Base-by-base conservation (phyloP, 345 rosid species). In the Euphorbia peplus region DNA sequence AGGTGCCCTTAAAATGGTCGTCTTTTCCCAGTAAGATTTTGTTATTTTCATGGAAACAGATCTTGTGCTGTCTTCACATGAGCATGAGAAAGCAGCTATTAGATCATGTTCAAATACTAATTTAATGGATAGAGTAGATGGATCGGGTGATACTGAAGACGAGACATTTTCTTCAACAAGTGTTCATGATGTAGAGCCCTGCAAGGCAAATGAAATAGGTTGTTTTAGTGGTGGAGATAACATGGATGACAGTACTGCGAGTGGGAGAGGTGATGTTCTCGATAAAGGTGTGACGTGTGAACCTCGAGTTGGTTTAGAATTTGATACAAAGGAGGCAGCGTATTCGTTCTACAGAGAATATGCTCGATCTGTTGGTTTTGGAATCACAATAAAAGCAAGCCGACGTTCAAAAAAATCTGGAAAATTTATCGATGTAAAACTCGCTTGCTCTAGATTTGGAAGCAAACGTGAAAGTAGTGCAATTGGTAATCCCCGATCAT, bases 381-480 rank as follows among this genome's bases (percentile, higher is more conserved):
- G 42, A 4, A 39, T 39, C 76, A 82, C 85, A 15, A 82, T 82
- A 54, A 82, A 79, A 69, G 78, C 82, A 0, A 82, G 85, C 28
- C 83, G 85, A 8, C 83, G 83, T 59, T 82, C 85, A 9, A 82
- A 82, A 78, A 82, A 60, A 30, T 73, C 80, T 29, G 82, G 83
- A n/a, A 82, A 82, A 52, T 82, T 82, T 59, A 82, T 78, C 67
- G 85, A 82, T 69, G 82, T 82, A 18, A 82, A 82, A 67, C 67
- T 82, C 73, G 80, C 82, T 14, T 82, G 81, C 74, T 82, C 85
- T 37, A 78, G 83, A 57, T 82, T 78, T 71, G 85, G 85, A 70
- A 79, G 63, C 78, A 82, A 66, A 70, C 83, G 79, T 0, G 78
- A 73, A 66, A 66, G 76, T 55, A 53, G 24, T 70, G 53, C 72